A percentile compares a stretch with the other conserved stretches of the same genome.
phyloP scores from a whole-genome alignment of 2,329 filamentous ascomycete species.

The Exophiala sideris region DNA sequence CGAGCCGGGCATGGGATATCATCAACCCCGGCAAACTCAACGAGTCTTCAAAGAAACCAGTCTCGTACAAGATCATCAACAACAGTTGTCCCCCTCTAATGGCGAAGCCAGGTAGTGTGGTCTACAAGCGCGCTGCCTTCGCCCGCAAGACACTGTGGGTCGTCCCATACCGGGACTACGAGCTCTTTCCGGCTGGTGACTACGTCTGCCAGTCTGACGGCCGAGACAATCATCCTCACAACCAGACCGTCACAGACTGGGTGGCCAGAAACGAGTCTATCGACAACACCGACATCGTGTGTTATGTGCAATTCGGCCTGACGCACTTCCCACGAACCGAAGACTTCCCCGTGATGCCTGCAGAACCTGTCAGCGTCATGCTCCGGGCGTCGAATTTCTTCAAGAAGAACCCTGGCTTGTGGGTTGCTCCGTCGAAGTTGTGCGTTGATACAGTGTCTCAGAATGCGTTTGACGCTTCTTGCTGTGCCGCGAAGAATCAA shows the following conservation, averaged over 20 bases:
- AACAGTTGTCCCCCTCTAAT: conserved; percentile 77
- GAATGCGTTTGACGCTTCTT: background rate
- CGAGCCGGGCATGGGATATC: conserved; percentile 85
- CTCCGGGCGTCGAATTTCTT: conserved; percentile 82
- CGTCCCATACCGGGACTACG: conserved; percentile 69
- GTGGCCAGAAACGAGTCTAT: conserved; percentile 53
- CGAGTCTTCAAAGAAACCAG: conserved; percentile 78
- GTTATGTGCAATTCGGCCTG: conserved; percentile 92
- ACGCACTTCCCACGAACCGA: conserved; percentile 87
- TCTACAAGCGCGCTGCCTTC: conserved; percentile 87
- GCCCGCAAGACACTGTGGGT: conserved; percentile 84
- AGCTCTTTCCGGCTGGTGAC: conserved; percentile 79
- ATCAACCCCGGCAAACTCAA: conserved; percentile 77
- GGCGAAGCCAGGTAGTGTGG: conserved; percentile 75
- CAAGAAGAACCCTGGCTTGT: conserved; percentile 61
- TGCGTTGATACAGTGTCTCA: background rate
- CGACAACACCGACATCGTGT: conserved; percentile 78
- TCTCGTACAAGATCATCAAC: conserved; percentile 84
- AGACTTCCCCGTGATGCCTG: conserved; percentile 90
- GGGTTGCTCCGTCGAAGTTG: background rate
- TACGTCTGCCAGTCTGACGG: conserved; percentile 87
- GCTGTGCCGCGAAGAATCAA: background rate
- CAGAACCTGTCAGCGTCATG: conserved; percentile 76
- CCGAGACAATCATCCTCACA: conserved; percentile 60
- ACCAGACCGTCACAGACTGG: background rate